Base-by-base conservation (phyloP, 176 grass and related monocot genomes). In the Zoysia pacifica region DNA sequence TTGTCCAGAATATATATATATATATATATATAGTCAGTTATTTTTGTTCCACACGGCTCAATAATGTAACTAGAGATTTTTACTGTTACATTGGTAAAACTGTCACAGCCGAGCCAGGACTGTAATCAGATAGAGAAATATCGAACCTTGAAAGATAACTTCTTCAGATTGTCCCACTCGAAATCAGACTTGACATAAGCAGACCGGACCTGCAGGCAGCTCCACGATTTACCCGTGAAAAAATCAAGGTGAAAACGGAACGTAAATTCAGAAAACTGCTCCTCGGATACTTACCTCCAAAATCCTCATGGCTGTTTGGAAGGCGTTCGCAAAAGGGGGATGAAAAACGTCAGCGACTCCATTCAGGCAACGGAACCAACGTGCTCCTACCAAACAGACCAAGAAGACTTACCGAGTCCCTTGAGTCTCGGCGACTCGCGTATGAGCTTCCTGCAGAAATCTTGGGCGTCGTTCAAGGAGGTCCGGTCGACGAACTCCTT, bases 151-250 rank as follows among this genome's bases (percentile, higher is more conserved):
- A 94, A 94, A 4, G 91, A 87, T 76, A 97, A 86, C 37, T 90
- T 94, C 70, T 94, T 81, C 41, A 97, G 78, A 39, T 94, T 97
- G 13, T 97, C 94, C 94, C 91, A 97, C 85, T 97, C 94, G 63
- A 97, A 97, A 90, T 97, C 94, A 38, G 38, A 85, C 55, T 97
- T 94, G 4, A 80, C 61, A 81, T 97, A 97, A 64, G 82, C 89
- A 47, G 94, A 97, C 73, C 94, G 87, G 36, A 97, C 94, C 94
- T 94, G 81, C 58, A 82, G 37, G 80, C 61, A 85, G 45, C 36
- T 70, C 16, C 16, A 74, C 48, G 2, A 38, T 4, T 56, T 20
- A 9, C 4, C 9, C 36, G 39, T 78, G 43, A 4, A 42, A 37
- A 42, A 37, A 73, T 46, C 11, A 69, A 2, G 9, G 4, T 16